These are phyloP conservation scores for Xylariaceae sp. DNA, from an alignment of 2,329 filamentous ascomycete genomes.

Conservation along the genomic window DNA sequence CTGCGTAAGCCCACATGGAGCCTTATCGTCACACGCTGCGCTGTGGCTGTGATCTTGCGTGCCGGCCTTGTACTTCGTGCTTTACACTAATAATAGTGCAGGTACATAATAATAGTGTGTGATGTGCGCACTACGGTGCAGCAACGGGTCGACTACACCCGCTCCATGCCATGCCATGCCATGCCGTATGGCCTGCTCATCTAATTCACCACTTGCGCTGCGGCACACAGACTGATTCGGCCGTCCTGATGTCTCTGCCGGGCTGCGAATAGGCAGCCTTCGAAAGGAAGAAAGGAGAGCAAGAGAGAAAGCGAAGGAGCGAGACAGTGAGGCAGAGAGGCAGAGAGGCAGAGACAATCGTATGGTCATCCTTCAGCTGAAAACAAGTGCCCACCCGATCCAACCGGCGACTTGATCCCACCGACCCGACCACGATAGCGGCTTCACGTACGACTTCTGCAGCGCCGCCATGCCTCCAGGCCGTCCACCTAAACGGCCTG, in stretches of 20 bases:
- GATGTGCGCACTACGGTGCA: not conserved
- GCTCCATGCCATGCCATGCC: not conserved
- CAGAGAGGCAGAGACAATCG: not conserved
- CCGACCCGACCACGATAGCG: not conserved
- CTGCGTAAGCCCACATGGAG: too few relatives aligned
- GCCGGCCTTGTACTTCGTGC: slow-evolving; percentile 15
- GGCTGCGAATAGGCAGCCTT: not conserved
- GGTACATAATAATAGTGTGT: not conserved
- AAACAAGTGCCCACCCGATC: not conserved
- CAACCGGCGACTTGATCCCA: slow-evolving; percentile 1
- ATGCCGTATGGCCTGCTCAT: not conserved
- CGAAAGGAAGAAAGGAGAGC: not conserved
- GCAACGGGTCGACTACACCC: not conserved
- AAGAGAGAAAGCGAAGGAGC: not conserved
- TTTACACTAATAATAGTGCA: too few relatives aligned
- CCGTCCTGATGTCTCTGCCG: not conserved
- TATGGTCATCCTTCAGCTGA: not conserved
- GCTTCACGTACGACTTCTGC: slow-evolving; percentile 9
- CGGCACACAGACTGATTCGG: not conserved
- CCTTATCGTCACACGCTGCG: too few relatives aligned
- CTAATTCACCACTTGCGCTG: not conserved
- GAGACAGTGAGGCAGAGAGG: not conserved
- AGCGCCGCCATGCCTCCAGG: slow-evolving; percentile 38
- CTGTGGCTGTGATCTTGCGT: too few relatives aligned
- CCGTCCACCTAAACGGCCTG: slow-evolving; percentile 43